Percentiles rank a stretch among this genome's conserved stretches.
These are phyloP conservation scores for Hypocreales sp. DNA, from an alignment of 2,329 filamentous ascomycete species.

Conservation along the genomic window DNA sequence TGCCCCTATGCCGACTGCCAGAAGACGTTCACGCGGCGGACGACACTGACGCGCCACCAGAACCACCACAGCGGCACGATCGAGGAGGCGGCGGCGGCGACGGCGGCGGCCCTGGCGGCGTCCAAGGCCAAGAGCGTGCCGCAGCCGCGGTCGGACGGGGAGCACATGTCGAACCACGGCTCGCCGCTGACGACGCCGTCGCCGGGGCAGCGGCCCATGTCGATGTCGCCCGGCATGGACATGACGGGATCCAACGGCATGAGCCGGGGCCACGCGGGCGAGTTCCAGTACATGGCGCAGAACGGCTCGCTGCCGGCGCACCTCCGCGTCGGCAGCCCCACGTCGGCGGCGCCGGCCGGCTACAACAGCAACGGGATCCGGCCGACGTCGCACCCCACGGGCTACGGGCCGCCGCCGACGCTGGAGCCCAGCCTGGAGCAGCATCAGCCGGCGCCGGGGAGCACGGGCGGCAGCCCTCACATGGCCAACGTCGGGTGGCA, in stretches of 20 bases:
- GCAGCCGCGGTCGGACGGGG: conserved; percentile 51
- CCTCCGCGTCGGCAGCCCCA: conserved; percentile 59
- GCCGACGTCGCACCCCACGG: conserved; percentile 73
- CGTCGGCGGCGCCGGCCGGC: conserved; percentile 48
- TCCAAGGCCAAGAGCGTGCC: conserved; percentile 23
- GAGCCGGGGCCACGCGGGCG: conserved; percentile 43
- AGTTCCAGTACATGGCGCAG: conserved; percentile 58
- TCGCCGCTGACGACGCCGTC: conserved; percentile 71
- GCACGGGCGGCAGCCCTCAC: conserved; percentile 73
- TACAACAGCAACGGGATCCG: conserved; percentile 33
- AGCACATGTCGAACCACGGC: conserved; percentile 53
- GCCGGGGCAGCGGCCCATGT: conserved; percentile 62
- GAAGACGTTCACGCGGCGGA: conserved; percentile 93
- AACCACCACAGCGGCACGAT: conserved; percentile 92
- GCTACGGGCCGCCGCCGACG: conserved; percentile 70
- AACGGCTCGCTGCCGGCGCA: conserved; percentile 71
- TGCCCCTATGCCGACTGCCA: conserved; percentile 96
- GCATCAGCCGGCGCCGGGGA: conserved; percentile 49
- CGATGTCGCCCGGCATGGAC: conserved; percentile 66
- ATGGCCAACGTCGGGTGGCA: conserved; percentile 74
- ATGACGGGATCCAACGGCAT: conserved; percentile 53
- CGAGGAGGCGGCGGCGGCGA: conserved; percentile 81
- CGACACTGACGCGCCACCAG: conserved; percentile 87
- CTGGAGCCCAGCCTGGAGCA: conserved; percentile 76
- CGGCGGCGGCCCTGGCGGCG: conserved; percentile 65